A percentile compares a stretch with the other conserved stretches of the same genome.
These are phyloP conservation scores for Boletus rex-veris DNA, from an alignment of 768 basidiomycete genomes.

Conservation along the genomic window DNA sequence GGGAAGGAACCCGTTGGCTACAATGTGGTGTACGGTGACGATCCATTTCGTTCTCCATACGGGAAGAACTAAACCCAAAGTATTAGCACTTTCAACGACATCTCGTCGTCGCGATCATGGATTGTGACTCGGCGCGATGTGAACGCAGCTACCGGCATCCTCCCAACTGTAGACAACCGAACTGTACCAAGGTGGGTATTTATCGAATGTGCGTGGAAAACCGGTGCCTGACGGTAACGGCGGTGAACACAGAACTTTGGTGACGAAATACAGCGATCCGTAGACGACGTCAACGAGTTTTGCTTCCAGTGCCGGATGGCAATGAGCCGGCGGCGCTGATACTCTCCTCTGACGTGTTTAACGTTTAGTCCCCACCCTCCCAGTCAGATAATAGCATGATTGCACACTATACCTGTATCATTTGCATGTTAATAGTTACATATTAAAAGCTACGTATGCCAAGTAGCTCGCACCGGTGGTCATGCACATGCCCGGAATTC, in stretches of 20 bases:
- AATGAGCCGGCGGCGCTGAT: conserved; percentile 33
- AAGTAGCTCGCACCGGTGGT: not conserved
- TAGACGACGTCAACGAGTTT: conserved; percentile 68
- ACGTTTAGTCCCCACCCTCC: not conserved
- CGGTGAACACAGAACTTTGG: conserved; percentile 53
- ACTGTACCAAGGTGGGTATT: conserved; percentile 55
- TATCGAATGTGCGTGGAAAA: conserved; percentile 10
- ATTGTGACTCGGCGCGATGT: conserved; percentile 65
- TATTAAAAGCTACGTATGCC: conserved; percentile 2
- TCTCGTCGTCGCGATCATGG: conserved; percentile 66
- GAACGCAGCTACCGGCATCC: conserved; percentile 62
- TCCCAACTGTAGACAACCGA: conserved; percentile 47
- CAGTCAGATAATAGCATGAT: conserved; percentile 18
- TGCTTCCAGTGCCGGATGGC: conserved; percentile 71
- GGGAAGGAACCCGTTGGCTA: conserved; percentile 75
- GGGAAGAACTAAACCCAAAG: conserved; percentile 9
- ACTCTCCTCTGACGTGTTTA: not conserved
- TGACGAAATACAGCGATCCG: conserved; percentile 60
- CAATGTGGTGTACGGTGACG: conserved; percentile 57
- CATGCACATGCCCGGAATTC: not conserved
- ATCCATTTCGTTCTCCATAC: conserved; percentile 3
- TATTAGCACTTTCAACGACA: conserved; percentile 77
- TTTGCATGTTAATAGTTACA: conserved; percentile 19
- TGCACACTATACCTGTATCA: conserved; percentile 29
- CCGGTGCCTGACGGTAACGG: conserved; percentile 6